A percentile compares a stretch with the other conserved stretches of the same genome.
phyloP scores from a whole-genome alignment of 2,329 filamentous ascomycete genomes.

The Aspergillus sp. region DNA sequence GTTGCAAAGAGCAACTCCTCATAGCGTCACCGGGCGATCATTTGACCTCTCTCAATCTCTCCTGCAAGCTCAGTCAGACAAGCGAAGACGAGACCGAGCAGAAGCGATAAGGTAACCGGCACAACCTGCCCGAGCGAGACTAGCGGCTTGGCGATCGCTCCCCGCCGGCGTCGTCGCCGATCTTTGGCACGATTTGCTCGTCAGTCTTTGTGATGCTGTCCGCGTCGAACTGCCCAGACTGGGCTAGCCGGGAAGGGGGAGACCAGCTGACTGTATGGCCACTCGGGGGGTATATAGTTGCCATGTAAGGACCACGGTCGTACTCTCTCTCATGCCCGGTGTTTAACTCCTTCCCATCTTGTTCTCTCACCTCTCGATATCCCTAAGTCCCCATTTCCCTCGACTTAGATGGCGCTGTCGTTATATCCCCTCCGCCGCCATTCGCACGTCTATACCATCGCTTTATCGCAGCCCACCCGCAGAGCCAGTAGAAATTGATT shows the following conservation, averaged over 20 bases:
- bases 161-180: not conserved
- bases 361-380: too few species aligned
- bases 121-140: not conserved
- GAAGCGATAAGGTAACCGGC: not conserved
- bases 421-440: constrained; percentile 30
- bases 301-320: not conserved
- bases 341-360: not conserved
- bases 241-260: not conserved
- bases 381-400: not conserved
- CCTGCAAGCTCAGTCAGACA: not conserved
- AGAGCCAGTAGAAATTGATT: constrained; percentile 32
- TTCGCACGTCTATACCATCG: constrained; percentile 34
- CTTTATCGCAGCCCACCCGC: constrained; percentile 31
- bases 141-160: not conserved
- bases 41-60: not conserved
- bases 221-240: not conserved
- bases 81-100: not conserved
- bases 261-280: too few species aligned
- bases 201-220: not conserved
- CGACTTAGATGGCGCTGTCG: constrained; percentile 34
- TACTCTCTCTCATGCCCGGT: too few species aligned
- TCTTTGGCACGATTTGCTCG: not conserved
- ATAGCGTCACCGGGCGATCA: not conserved
- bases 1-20: too few species aligned
- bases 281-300: not conserved